phyloP scores from a whole-genome alignment of 345 rosid genomes.

The Turritis glabra region DNA sequence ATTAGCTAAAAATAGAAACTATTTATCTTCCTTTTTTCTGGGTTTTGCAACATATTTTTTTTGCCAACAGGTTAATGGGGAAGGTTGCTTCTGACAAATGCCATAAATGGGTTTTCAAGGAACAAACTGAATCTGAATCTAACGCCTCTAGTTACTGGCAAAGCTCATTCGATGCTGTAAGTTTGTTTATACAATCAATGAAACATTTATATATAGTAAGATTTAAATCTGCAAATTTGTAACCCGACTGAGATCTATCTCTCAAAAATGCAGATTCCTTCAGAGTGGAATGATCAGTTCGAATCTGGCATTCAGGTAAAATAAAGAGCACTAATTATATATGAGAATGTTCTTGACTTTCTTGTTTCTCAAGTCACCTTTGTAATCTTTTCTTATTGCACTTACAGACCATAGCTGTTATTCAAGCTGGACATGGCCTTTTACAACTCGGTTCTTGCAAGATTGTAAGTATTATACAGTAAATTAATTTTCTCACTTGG shows the following conservation, averaged over 20 bases:
- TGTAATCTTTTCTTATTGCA: neutral
- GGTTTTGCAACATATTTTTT: conserved; percentile 21
- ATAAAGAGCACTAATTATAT: neutral
- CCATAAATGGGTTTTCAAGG: conserved; percentile 99
- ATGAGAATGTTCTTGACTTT: neutral
- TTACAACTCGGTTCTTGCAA: conserved; percentile 93
- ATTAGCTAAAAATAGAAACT: conserved; percentile 5
- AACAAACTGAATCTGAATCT: conserved; percentile 89
- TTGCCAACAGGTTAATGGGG: conserved; percentile 83
- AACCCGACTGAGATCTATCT: neutral
- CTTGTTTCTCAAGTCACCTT: conserved; percentile 24
- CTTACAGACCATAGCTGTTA: conserved; percentile 89
- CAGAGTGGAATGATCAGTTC: conserved; percentile 98
- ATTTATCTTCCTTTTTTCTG: neutral
- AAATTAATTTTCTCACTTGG: neutral
- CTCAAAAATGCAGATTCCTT: conserved; percentile 66
- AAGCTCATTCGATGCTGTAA: conserved; percentile 97
- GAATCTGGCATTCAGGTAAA: conserved; percentile 96
- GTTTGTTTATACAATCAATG: conserved; percentile 2
- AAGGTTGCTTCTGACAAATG: conserved; percentile 99
- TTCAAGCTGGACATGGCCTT: conserved; percentile 99
- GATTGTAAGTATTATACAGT: conserved; percentile 60
- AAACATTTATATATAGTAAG: neutral
- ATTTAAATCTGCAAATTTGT: neutral
- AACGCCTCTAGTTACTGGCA: conserved; percentile 97